Evolutionary conservation across 169 alveolate genomes (phyloP).

Genomic region (Plasmodium sp.): DNA sequence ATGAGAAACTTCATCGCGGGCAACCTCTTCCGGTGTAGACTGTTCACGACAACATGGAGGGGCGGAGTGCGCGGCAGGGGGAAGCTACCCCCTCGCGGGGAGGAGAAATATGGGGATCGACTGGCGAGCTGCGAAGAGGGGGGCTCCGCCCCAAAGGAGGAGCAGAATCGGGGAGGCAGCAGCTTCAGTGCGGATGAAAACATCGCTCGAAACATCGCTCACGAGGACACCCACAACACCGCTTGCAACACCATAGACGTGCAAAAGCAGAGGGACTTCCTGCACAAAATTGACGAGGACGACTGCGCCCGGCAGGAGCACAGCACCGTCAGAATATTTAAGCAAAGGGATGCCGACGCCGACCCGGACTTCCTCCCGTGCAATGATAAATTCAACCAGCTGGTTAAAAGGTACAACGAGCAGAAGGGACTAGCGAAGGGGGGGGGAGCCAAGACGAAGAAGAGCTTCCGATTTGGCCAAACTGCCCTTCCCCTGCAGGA

Average conservation of each 20-base stretch:
- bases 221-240: not conserved
- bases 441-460: not conserved
- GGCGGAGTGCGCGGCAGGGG: not conserved
- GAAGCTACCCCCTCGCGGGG: not conserved
- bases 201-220: not conserved
- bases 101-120: not conserved
- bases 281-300: constrained; percentile 13
- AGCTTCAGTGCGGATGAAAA: not conserved
- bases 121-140: not conserved
- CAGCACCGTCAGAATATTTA: constrained; percentile 30
- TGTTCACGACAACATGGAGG: not conserved
- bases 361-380: constrained; percentile 7
- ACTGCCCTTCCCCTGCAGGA: not conserved
- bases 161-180: not conserved
- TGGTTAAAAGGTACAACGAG: constrained; percentile 21
- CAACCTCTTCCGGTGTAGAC: not conserved
- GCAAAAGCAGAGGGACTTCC: constrained; percentile 37
- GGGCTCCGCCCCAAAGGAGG: not conserved
- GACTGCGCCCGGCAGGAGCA: constrained; percentile 13
- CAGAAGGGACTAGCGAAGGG: not conserved
- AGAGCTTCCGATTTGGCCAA: constrained; percentile 11
- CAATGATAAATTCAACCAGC: constrained; percentile 16
- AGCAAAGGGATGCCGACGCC: not conserved
- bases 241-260: not conserved
- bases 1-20: not conserved